Evolutionary conservation across 768 basidiomycete genomes (phyloP).

Genomic region (Suillus occidentalis): DNA sequence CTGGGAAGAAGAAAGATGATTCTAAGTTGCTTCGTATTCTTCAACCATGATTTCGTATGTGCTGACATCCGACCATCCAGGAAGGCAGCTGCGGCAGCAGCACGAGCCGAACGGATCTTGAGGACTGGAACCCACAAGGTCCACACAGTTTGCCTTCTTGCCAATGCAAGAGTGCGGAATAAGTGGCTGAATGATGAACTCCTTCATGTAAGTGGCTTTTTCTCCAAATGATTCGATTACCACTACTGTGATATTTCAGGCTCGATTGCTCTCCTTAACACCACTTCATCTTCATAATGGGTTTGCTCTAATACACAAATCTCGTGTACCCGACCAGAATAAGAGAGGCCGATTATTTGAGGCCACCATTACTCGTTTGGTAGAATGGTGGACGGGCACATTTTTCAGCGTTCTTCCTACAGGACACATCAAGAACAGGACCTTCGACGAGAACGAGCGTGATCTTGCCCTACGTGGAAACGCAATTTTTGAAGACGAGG

Average conservation of each 20-base stretch:
- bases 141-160: slow-evolving; percentile 81
- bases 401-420: slow-evolving; percentile 65
- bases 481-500: slow-evolving; percentile 39
- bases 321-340: slow-evolving; percentile 74
- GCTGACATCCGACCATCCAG: slow-evolving; percentile 38
- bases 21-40: slow-evolving; percentile 42
- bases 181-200: slow-evolving; percentile 80
- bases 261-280: slow-evolving; percentile 82
- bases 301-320: slow-evolving; percentile 80
- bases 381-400: slow-evolving; percentile 78
- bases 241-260: slow-evolving; percentile 44
- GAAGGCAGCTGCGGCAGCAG: slow-evolving; percentile 39
- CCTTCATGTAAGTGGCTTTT: slow-evolving; percentile 62
- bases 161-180: slow-evolving; percentile 75
- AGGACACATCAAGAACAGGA: slow-evolving; percentile 72
- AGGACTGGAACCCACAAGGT: slow-evolving; percentile 86
- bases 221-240: slow-evolving; percentile 8
- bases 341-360: slow-evolving; percentile 90
- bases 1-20: slow-evolving; percentile 37
- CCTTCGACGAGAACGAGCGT: slow-evolving; percentile 71
- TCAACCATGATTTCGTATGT: not conserved
- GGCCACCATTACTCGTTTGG: slow-evolving; percentile 67
- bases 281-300: slow-evolving; percentile 79
- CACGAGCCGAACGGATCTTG: slow-evolving; percentile 67
- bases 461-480: slow-evolving; percentile 30